Base-by-base conservation (phyloP, 1,284 basidiomycete genomes). In the Volvariella surrecta region DNA sequence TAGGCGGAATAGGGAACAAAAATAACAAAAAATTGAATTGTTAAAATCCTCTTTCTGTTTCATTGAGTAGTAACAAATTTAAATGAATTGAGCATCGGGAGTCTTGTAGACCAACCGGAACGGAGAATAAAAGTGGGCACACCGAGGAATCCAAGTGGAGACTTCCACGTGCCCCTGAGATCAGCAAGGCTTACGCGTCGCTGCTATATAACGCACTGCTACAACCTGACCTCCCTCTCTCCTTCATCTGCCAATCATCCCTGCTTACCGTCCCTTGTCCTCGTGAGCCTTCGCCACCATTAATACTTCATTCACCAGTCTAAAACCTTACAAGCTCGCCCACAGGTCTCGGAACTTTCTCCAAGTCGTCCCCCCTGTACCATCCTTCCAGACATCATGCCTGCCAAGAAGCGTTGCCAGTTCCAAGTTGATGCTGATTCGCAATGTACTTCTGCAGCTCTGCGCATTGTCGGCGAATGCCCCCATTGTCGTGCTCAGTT, bases 391-490 rank as follows among this genome's bases (percentile, higher is more conserved):
- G 47, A 51, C 56, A 63, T 50, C 48, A 89, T 89, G 86, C 70
- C 85, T 54, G 70, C 75, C 57, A 89, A 87, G 82, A 87, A 87
- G 61, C 84, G 86, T 57, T 89, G 87, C 70, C 82, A 88, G 61
- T 74, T 81, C 62, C 75, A 78, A 53, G 59, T 70, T 38, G 76
- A 76, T 55, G 68, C 74, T 47, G 72, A 74, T 51, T 59, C 67
- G 45, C 79, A 77, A 47, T 90, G 89, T 70, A 83, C 74, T 56
- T 79, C 79, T 52, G 83, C 86, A 8, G 82, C 75, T 9, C 71
- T 90, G 39, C 80, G 86, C 52, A 81, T 91, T 50, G 84, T 88
- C 39, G 89, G 88, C 4, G 76, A 84, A 52, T 91, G 88, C 57
- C 76, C 85, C 31, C 81, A 87, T 55, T 91, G 88, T 61, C 68